phyloP scores from a whole-genome alignment of 495 filamentous ascomycete species.

The Annulohypoxylon moriforme region DNA sequence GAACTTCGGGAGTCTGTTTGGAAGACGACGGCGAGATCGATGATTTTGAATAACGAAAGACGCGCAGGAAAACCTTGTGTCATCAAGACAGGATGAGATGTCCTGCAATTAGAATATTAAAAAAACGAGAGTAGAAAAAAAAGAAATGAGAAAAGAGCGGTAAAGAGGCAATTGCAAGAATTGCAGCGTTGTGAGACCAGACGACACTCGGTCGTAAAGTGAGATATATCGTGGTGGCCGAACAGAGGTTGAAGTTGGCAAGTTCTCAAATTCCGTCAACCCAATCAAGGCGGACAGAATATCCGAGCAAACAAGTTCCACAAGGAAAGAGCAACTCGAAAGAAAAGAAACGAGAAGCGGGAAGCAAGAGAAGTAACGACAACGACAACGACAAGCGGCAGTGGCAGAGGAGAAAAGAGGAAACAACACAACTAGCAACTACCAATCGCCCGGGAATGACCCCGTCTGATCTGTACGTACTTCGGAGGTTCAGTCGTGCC shows the following conservation, averaged over 20 bases:
- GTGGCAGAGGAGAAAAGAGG: constrained; percentile 9
- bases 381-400: neutral
- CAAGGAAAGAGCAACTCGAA: constrained; percentile 23
- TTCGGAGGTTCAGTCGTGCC: constrained; percentile 33
- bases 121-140: constrained; percentile 42
- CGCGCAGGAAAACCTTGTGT: constrained; percentile 39
- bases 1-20: constrained; percentile 3
- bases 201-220: constrained; percentile 40
- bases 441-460: constrained; percentile 20
- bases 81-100: constrained; percentile 43
- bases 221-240: constrained; percentile 34
- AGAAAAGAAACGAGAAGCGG: constrained; percentile 20
- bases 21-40: constrained; percentile 23
- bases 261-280: constrained; percentile 18
- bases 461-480: constrained; percentile 20
- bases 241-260: constrained; percentile 27
- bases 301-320: constrained; percentile 21
- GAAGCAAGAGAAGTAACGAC: constrained; percentile 5
- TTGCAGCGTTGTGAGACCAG: constrained; percentile 27
- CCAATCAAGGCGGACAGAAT: constrained; percentile 27
- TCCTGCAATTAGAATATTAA: constrained; percentile 27
- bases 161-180: constrained; percentile 25
- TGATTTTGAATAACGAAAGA: constrained; percentile 34
- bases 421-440: constrained; percentile 11
- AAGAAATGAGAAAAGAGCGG: constrained; percentile 40